Evolutionary conservation across 192 early-diverging fungal genomes (phyloP), one percentile per base, ranked within the genome.

Genomic region (Dissophora globulifera): DNA sequence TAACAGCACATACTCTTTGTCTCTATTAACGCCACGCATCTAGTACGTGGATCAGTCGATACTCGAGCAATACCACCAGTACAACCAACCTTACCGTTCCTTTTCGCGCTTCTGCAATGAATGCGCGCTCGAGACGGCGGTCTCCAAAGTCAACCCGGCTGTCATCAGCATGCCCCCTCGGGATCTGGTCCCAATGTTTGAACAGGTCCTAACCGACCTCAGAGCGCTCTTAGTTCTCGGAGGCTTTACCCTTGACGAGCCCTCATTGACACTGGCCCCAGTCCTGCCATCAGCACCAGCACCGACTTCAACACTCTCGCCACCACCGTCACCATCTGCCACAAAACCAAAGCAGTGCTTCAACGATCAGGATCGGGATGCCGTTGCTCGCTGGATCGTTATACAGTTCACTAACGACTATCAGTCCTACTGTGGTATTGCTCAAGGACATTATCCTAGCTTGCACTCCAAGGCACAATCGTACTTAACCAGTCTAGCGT

Each of bases 11-110:
- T n/a, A n/a, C n/a, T n/a, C n/a, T n/a, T n/a, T n/a, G n/a, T n/a
- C n/a, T n/a, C n/a, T n/a, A n/a, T n/a, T n/a, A n/a, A n/a, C n/a
- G n/a, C n/a, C 43, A 45, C 43, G 6, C 6, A 12, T n/a, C n/a
- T 76, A 81, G 78, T 87, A 81, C 55, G 86, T 87, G 2, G 81
- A 83, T 30, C 61, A 69, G 41, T 48, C 48, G 10, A 78, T 79
- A 13, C 59, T 79, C 25, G 79, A 79, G 16, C 69, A 74, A 4
- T 87, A 85, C 53, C 67, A 85, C 22, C 80, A 68, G 30, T 87
- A 78, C 51, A 87, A 87, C 62, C 81, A 78, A 47, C 86, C 86
- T 4, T 87, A 84, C 30, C 79, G 84, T 0, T 81, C 79, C 10
- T 87, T 83, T 43, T 78, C 74, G 10, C 58, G 86, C 8, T 84